Conservation (phyloP, 371 early-diverging fungal genomes). For the Mucor racemosus region DNA sequence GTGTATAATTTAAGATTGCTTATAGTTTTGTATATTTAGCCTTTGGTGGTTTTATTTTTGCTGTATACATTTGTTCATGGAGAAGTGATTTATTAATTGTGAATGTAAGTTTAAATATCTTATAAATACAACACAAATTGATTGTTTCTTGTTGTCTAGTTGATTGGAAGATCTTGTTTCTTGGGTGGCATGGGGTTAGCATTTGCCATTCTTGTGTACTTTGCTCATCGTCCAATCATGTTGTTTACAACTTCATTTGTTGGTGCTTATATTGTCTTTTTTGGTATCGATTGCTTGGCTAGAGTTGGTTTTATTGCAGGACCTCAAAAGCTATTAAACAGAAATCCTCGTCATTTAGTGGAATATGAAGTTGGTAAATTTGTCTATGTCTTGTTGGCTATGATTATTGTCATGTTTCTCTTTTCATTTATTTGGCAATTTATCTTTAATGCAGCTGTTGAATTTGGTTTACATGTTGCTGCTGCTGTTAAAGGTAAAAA, state of each 20-base stretch:
- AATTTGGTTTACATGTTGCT: constrained; percentile 19
- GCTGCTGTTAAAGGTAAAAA: constrained; percentile 25
- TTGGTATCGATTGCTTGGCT: constrained; percentile 40
- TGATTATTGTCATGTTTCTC: constrained; percentile 25
- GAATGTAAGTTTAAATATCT: constrained; percentile 18
- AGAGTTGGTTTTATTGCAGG: constrained; percentile 28
- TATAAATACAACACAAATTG: background rate
- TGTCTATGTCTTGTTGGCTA: constrained; percentile 28
- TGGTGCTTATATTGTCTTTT: constrained; percentile 36
- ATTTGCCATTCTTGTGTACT: constrained; percentile 10
- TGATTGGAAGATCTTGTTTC: constrained; percentile 23
- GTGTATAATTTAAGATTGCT: no score
- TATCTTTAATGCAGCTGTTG: constrained; percentile 23
- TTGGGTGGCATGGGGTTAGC: constrained; percentile 26
- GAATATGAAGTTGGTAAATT: constrained; percentile 14
- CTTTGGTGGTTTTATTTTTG: constrained; percentile 28
- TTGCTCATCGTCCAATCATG: constrained; percentile 13
- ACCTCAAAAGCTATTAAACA: constrained; percentile 17
- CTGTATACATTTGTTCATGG: constrained; percentile 28
- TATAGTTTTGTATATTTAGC: background rate
- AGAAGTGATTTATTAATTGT: constrained; percentile 22
- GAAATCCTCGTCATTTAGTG: constrained; percentile 11
- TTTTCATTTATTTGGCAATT: constrained; percentile 26
- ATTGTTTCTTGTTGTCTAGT: constrained; percentile 8
- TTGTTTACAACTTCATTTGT: constrained; percentile 39